Conservation (phyloP, 768 basidiomycete species). For the Russula vinacea region DNA sequence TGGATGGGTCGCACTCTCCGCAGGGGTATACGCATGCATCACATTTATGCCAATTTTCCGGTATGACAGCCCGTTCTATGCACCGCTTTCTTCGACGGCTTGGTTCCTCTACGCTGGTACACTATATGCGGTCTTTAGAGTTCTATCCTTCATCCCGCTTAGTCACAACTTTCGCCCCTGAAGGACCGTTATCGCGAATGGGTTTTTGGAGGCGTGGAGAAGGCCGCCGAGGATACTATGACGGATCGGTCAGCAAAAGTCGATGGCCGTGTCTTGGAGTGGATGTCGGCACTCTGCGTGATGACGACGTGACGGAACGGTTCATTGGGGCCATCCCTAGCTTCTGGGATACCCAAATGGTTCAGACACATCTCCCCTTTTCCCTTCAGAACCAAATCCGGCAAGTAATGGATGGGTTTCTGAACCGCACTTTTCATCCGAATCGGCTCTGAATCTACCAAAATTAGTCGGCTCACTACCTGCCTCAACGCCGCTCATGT, state of each 20-base stretch:
- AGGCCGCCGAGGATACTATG: slow-evolving; percentile 1
- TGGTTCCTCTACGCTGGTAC: slow-evolving; percentile 7
- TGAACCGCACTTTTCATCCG: slow-evolving; percentile 6
- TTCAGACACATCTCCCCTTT: neutral
- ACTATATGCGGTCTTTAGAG: neutral
- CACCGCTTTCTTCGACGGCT: slow-evolving; percentile 1
- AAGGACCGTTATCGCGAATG: slow-evolving; percentile 1
- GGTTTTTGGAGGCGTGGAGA: neutral
- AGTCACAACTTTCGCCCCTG: neutral
- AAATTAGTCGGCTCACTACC: neutral
- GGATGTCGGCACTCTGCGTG: neutral
- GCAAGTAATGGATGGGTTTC: neutral
- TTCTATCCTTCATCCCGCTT: neutral
- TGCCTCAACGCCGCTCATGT: neutral
- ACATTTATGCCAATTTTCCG: slow-evolving; percentile 10
- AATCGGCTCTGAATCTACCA: neutral
- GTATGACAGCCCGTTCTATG: slow-evolving; percentile 5
- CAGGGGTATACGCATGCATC: neutral
- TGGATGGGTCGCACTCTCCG: neutral
- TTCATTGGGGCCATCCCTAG: slow-evolving; percentile 12
- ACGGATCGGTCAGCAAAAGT: neutral
- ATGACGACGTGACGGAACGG: slow-evolving; percentile 1
- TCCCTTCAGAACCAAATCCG: neutral
- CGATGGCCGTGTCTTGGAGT: neutral
- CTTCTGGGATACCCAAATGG: neutral